Conservation (phyloP, 2,329 filamentous ascomycete genomes). For the Colletotrichum navitas region DNA sequence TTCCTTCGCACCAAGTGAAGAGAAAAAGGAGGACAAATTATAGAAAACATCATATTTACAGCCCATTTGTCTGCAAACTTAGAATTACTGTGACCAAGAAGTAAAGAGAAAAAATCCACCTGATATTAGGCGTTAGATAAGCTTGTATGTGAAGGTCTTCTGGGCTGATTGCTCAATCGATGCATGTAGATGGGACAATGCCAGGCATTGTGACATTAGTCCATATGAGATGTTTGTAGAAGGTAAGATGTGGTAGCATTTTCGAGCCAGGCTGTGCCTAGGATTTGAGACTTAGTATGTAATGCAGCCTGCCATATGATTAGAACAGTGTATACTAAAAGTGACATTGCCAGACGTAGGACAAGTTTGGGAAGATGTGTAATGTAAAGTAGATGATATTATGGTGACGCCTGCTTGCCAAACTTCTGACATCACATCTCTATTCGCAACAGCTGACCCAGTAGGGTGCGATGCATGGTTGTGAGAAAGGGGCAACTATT, state of each 20-base stretch:
- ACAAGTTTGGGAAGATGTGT: neutral
- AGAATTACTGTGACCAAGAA: neutral
- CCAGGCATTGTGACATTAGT: conserved; percentile 8
- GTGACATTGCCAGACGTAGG: neutral
- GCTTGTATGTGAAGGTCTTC: conserved; percentile 1
- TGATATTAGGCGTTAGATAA: conserved; percentile 14
- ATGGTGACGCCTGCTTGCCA: neutral
- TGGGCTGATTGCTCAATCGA: conserved; percentile 6
- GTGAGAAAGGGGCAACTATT: neutral
- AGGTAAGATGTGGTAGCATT: neutral
- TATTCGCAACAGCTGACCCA: neutral
- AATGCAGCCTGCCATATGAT: neutral
- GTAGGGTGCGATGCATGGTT: neutral
- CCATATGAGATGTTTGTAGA: neutral
- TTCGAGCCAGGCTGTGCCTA: neutral
- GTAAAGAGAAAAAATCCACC: neutral
- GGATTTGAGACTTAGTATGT: conserved; percentile 3
- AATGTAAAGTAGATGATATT: neutral
- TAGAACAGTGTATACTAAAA: neutral
- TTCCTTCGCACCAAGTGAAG: too few species aligned
- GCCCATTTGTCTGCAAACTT: too few species aligned
- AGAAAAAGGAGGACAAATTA: too few species aligned
- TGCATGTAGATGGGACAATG: conserved; percentile 1
- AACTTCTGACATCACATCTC: neutral
- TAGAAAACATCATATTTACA: neutral